Percentiles rank a stretch among this genome's conserved stretches.
phyloP scores from a whole-genome alignment of 768 basidiomycete genomes.

The Psilocybe tampanensis region DNA sequence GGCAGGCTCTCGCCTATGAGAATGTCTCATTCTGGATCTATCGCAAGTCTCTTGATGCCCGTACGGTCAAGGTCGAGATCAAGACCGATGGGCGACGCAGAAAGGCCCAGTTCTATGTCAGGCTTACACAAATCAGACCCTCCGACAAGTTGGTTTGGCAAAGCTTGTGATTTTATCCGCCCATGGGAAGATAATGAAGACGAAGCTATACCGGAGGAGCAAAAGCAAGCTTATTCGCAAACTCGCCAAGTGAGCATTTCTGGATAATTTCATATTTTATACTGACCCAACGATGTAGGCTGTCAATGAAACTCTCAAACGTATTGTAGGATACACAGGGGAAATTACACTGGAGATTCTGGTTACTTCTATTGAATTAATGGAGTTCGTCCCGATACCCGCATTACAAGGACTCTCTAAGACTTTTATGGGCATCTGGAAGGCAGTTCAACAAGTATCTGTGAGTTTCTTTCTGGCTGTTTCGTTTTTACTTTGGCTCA shows the following conservation, averaged over 20 bases:
- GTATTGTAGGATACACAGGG: constrained; percentile 33
- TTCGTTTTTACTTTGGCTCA: background rate
- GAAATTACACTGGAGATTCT: constrained; percentile 40
- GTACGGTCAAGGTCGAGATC: constrained; percentile 19
- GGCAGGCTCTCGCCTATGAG: constrained; percentile 10
- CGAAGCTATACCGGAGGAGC: constrained; percentile 26
- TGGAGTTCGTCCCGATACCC: constrained; percentile 52
- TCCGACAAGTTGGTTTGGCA: constrained; percentile 25
- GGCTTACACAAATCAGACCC: constrained; percentile 14
- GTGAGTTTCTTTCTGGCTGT: constrained; percentile 37
- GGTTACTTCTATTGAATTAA: constrained; percentile 32
- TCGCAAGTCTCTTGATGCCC: constrained; percentile 19
- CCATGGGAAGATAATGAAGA: constrained; percentile 25
- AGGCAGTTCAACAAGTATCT: constrained; percentile 54
- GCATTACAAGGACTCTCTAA: constrained; percentile 49
- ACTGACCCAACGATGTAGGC: constrained; percentile 21
- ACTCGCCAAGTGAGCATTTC: constrained; percentile 30
- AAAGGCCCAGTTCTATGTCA: background rate
- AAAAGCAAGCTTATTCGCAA: constrained; percentile 33
- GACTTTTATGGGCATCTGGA: constrained; percentile 58
- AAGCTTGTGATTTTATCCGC: constrained; percentile 18
- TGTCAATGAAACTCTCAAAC: constrained; percentile 30
- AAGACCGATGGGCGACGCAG: constrained; percentile 7
- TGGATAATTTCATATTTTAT: background rate
- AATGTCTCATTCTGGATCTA: constrained; percentile 20